Percentiles rank a stretch among this genome's conserved stretches.
phyloP scores from a whole-genome alignment of 2,329 filamentous ascomycete genomes.

The Alternaria postmessia region DNA sequence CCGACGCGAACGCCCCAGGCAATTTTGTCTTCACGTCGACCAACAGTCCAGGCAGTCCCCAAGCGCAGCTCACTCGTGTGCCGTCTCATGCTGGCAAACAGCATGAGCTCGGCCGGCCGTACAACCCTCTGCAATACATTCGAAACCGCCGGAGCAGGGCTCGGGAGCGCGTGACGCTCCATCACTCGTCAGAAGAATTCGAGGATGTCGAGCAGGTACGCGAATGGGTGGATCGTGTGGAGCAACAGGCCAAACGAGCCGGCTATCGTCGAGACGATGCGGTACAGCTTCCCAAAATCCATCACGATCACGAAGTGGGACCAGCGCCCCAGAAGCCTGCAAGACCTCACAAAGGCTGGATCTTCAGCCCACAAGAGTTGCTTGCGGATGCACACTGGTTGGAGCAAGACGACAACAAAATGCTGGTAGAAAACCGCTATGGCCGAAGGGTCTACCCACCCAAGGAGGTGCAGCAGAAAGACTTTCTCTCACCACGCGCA shows the following conservation, averaged over 20 bases:
- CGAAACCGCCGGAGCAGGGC: slow-evolving; percentile 87
- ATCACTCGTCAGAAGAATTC: slow-evolving; percentile 80
- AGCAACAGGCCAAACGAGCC: slow-evolving; percentile 53
- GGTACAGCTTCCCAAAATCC: slow-evolving; percentile 45
- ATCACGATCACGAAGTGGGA: slow-evolving; percentile 36
- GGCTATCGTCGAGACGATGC: slow-evolving; percentile 49
- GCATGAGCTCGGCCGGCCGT: slow-evolving; percentile 69
- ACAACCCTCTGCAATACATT: slow-evolving; percentile 93
- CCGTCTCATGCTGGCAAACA: slow-evolving; percentile 49
- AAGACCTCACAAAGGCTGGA: slow-evolving; percentile 84
- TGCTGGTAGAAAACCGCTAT: slow-evolving; percentile 79
- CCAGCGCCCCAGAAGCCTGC: slow-evolving; percentile 63
- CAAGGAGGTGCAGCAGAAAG: slow-evolving; percentile 34
- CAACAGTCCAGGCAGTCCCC: slow-evolving; percentile 53
- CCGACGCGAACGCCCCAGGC: slow-evolving; percentile 52
- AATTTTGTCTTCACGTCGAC: slow-evolving; percentile 52
- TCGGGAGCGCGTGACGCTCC: slow-evolving; percentile 76
- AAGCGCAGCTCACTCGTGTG: slow-evolving; percentile 51
- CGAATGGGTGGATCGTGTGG: slow-evolving; percentile 78
- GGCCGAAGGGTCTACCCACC: slow-evolving; percentile 73
- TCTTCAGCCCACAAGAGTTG: slow-evolving; percentile 81
- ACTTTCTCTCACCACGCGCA: slow-evolving; percentile 39
- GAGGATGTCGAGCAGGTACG: slow-evolving; percentile 74
- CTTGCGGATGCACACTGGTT: slow-evolving; percentile 92
- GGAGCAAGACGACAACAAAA: slow-evolving; percentile 81